These are phyloP conservation scores for Marasmius oreades DNA, from an alignment of 1,284 basidiomycete species.

Conservation along the genomic window DNA sequence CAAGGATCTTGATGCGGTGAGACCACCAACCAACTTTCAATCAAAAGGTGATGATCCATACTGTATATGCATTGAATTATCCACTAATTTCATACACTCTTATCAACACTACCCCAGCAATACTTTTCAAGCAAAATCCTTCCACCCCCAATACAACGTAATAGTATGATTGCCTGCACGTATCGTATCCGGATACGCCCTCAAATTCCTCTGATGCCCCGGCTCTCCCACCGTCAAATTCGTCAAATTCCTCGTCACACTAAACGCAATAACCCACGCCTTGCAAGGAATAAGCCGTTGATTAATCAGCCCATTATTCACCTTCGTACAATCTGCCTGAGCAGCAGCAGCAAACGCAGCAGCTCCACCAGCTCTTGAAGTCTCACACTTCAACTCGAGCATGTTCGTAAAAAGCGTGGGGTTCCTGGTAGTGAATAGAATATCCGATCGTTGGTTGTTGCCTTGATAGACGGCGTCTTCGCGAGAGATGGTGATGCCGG, in stretches of 20 bases:
- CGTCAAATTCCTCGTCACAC: conserved; percentile 4
- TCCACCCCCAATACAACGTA: background rate
- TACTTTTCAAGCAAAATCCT: no score
- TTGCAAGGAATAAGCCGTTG: conserved; percentile 1
- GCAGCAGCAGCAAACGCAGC: background rate
- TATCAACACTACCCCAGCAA: no score
- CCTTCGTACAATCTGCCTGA: background rate
- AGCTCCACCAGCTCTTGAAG: background rate
- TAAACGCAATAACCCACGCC: conserved; percentile 6
- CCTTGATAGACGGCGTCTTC: conserved; percentile 7
- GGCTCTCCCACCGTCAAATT: background rate
- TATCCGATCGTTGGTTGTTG: conserved; percentile 2
- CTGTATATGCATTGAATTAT: no score
- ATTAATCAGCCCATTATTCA: background rate
- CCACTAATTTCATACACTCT: no score
- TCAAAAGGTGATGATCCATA: no score
- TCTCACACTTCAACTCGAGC: conserved; percentile 7
- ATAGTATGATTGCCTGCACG: background rate
- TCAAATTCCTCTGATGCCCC: no score
- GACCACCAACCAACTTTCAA: no score
- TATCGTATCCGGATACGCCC: background rate
- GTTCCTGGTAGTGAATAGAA: background rate
- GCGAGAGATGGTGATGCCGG: background rate
- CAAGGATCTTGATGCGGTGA: no score
- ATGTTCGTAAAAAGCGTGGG: conserved; percentile 2